phyloP scores from a whole-genome alignment of 768 basidiomycete species.

The Russula griseocarnosa region DNA sequence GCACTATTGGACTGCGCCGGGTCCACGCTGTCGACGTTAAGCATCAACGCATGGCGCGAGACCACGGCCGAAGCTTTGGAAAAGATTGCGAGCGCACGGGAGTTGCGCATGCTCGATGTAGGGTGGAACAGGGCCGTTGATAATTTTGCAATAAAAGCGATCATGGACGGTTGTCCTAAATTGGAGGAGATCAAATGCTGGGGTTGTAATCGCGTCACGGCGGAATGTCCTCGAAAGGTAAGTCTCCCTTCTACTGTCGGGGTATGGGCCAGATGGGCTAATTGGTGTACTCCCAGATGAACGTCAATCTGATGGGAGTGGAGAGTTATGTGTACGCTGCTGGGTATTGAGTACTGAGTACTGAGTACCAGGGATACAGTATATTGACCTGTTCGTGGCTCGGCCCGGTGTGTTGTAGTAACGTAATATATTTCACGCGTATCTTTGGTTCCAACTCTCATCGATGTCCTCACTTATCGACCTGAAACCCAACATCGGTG shows the following conservation, averaged over 20 bases:
- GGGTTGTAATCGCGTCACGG: conserved; percentile 50
- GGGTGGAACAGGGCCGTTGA: conserved; percentile 83
- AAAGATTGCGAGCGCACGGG: conserved; percentile 37
- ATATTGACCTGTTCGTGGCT: background rate
- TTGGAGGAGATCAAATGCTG: conserved; percentile 49
- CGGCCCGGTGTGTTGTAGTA: background rate
- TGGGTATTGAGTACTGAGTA: too few relatives aligned
- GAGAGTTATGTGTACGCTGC: conserved; percentile 23
- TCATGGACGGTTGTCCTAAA: conserved; percentile 47
- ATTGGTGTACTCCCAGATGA: conserved; percentile 8
- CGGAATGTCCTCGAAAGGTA: conserved; percentile 48
- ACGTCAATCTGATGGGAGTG: conserved; percentile 33
- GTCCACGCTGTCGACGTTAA: conserved; percentile 50
- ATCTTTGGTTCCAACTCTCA: background rate
- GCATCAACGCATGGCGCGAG: conserved; percentile 75
- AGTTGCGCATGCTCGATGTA: conserved; percentile 62
- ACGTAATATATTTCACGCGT: background rate
- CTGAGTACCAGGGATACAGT: background rate
- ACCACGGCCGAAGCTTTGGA: conserved; percentile 47
- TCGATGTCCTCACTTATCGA: conserved; percentile 3
- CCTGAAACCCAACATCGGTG: conserved; percentile 28
- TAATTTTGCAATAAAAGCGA: conserved; percentile 72
- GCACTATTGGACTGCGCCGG: conserved; percentile 63
- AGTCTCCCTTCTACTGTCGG: conserved; percentile 19
- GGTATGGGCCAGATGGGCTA: background rate